Base-by-base conservation (phyloP, 306 rosid genomes). In the Mimosa bimucronata region DNA sequence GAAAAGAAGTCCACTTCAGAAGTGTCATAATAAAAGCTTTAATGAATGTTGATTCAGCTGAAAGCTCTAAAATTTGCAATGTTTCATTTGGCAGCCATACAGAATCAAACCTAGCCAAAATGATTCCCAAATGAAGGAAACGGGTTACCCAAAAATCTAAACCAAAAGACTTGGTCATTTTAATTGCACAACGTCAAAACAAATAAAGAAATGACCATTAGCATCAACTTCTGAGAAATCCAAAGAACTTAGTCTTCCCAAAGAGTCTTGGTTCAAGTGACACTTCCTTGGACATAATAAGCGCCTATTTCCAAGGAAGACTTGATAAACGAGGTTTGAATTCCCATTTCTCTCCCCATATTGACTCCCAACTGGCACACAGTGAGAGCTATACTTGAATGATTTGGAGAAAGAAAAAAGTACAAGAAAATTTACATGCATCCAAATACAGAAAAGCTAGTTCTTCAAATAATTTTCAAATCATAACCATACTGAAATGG, bases 1-100 rank as follows among this genome's bases (percentile, higher is more conserved):
- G 40, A 71, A 77, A 30, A n/a, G 11, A 48, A 73, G 77, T 55
- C 66, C 73, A 71, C 64, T 34, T 82, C 9, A 79, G 68, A 71
- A 53, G 50, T 69, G 78, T 37, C 46, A 77, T 18, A 78, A 73
- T 25, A 25, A 77, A 77, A 73, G 53, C 19, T 41, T n/a, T n/a
- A n/a, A n/a, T 7, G 44, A 40, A 7, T 40, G 44, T 7, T 1
- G n/a, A 40, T 40, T 40, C 44, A 40, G 44, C 44, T 40, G 44
- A 40, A 40, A 40, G 44, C 13, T n/a, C n/a, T n/a, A n/a, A n/a
- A n/a, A n/a, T n/a, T n/a, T n/a, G n/a, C n/a, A n/a, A n/a, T n/a
- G n/a, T n/a, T n/a, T n/a, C n/a, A n/a, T n/a, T n/a, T n/a, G n/a
- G n/a, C n/a, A n/a, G n/a, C n/a, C n/a, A n/a, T n/a, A n/a, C n/a